Conservation (phyloP, 331 rosid genomes). For the Ulmus americana region DNA sequence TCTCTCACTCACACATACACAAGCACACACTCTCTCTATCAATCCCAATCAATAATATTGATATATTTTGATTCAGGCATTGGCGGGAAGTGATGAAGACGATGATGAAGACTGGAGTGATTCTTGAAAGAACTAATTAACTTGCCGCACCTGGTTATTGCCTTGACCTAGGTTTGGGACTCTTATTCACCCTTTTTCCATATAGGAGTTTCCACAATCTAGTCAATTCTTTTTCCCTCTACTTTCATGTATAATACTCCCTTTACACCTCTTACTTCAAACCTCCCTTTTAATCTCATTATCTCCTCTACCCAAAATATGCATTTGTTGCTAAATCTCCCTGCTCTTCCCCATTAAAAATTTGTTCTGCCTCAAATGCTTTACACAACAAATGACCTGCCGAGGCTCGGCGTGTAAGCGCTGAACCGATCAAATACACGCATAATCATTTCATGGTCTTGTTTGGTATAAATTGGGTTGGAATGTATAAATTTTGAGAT, state of each 20-base stretch:
- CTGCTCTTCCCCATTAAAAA: constrained; percentile 11
- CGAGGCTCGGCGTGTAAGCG: constrained; percentile 35
- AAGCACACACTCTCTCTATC: not conserved
- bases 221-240: constrained; percentile 24
- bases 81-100: constrained; percentile 88
- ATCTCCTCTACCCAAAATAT: not conserved
- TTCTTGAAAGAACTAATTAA: constrained; percentile 30
- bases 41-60: not conserved
- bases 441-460: constrained; percentile 23
- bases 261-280: not conserved
- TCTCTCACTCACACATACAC: constrained; percentile 10
- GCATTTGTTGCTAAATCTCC: constrained; percentile 1
- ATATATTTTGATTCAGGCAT: constrained; percentile 48
- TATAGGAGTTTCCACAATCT: constrained; percentile 23
- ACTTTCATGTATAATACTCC: constrained; percentile 37
- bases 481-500: constrained; percentile 34
- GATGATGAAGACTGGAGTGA: constrained; percentile 87
- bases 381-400: constrained; percentile 22
- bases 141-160: constrained; percentile 13
- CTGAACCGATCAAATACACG: constrained; percentile 28
- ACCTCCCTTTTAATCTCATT: not conserved
- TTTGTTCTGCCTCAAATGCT: constrained; percentile 23
- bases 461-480: constrained; percentile 52
- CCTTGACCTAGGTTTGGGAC: constrained; percentile 17
- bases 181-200: constrained; percentile 8